Evolutionary conservation across 2,329 filamentous ascomycete genomes (phyloP).

Genomic region (Eutypa lata): DNA sequence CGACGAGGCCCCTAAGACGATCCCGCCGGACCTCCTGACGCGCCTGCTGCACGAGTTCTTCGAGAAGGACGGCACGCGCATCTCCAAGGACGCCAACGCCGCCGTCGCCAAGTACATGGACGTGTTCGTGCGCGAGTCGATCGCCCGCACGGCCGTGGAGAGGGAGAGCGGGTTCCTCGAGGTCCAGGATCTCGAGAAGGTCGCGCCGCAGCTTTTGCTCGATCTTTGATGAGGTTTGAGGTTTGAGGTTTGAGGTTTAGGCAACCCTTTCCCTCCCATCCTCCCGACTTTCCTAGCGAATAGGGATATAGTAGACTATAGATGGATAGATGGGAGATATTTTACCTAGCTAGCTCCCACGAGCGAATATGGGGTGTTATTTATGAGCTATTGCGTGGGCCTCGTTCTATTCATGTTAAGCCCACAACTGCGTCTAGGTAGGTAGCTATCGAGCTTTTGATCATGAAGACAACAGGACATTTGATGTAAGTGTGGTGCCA

Average conservation of each 20-base stretch:
- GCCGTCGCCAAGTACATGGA: slow-evolving; percentile 84
- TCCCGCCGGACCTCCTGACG: slow-evolving; percentile 73
- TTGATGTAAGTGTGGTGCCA: too few relatives aligned
- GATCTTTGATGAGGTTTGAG: slow-evolving; percentile 61
- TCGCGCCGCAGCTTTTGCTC: slow-evolving; percentile 79
- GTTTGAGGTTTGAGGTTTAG: background rate
- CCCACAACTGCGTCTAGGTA: too few relatives aligned
- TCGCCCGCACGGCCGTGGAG: slow-evolving; percentile 74
- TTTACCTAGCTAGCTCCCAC: too few relatives aligned
- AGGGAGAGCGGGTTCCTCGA: slow-evolving; percentile 70
- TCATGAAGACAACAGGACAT: too few relatives aligned
- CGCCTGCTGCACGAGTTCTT: slow-evolving; percentile 79
- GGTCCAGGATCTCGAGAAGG: slow-evolving; percentile 86
- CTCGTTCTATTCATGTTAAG: too few relatives aligned
- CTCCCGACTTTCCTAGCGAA: too few relatives aligned
- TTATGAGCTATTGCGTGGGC: too few relatives aligned
- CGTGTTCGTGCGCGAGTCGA: slow-evolving; percentile 84
- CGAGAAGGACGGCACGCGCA: slow-evolving; percentile 64
- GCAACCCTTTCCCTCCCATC: background rate
- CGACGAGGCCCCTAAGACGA: slow-evolving; percentile 43
- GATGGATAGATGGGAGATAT: too few relatives aligned
- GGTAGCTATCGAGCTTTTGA: too few relatives aligned
- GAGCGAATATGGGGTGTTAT: too few relatives aligned
- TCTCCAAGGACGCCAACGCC: slow-evolving; percentile 73
- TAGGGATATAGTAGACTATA: too few relatives aligned